Base-by-base conservation (phyloP, 2,329 filamentous ascomycete genomes). In the Rhexocercosporidium sp. region DNA sequence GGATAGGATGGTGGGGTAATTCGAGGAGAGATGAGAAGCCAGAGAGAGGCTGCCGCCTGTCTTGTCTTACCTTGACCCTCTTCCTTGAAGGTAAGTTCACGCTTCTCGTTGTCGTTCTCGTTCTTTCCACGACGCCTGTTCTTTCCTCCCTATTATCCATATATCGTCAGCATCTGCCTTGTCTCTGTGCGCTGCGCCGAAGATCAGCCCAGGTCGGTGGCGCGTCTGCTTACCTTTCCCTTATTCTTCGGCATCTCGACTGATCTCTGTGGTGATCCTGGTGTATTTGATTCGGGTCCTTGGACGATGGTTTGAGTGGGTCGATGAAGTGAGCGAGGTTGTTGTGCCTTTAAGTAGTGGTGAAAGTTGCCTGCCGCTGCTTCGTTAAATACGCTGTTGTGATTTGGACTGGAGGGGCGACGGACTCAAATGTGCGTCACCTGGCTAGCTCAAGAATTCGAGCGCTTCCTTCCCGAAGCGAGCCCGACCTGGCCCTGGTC, bases 31-130 rank as follows among this genome's bases (percentile, higher is more conserved):
- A 8, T 16, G 27, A 8, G 25, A n/a, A 3, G 18, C 8, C 39
- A 16, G 39, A 44, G 41, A 39, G 8, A 3, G 34, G 8, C 8
- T 39, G 34, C 1, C 8, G 27, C 6, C n/a, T n/a, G n/a, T n/a
- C n/a, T 72, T 65, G 20, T 60, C 79, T 68, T 82, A 88, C 86
- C 90, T 86, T 98, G 95, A 74, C 95, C 95, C 79, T 98, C 95
- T 82, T 98, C 96, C 85, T 97, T 97, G 90, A 98, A 98, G 78
- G 93, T 95, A 78, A 98, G 88, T 82, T 98, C 95, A 82, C 95
- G 94, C 88, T 97, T 97, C 85, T 97, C 94, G 80, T 97, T 97
- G 86, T 98, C 96, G 84, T 96, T 96, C 85, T 97, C 93, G 88
- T 97, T 97, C 91, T 97, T 98, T 84, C 95, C 95, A 85, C 96